Evolutionary conservation across 2,329 filamentous ascomycete genomes (phyloP).

Genomic region (Akanthomyces uredinophilus): DNA sequence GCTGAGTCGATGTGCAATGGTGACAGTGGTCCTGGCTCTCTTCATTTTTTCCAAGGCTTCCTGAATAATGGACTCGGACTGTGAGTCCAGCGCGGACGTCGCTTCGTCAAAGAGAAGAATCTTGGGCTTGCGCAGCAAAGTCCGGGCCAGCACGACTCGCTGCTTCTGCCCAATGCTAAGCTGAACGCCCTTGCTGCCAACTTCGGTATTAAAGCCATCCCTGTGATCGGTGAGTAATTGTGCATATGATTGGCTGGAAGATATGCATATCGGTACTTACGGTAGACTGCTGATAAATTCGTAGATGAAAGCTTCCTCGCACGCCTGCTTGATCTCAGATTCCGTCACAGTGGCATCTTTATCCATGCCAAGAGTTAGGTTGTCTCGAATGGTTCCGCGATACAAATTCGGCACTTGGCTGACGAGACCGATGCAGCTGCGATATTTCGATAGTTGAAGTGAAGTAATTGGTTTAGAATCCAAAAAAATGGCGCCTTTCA

Average conservation of each 20-base stretch:
- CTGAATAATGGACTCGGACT: conserved; percentile 51
- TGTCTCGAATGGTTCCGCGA: neutral
- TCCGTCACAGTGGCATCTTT: neutral
- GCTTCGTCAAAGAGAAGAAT: conserved; percentile 65
- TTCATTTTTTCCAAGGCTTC: conserved; percentile 44
- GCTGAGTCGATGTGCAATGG: conserved; percentile 37
- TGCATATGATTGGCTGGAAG: neutral
- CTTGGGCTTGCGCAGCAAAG: neutral
- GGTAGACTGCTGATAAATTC: neutral
- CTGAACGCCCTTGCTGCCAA: neutral
- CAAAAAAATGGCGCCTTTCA: neutral
- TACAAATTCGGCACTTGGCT: neutral
- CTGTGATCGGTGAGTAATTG: neutral
- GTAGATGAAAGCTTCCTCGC: neutral
- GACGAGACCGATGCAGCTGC: neutral
- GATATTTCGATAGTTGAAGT: neutral
- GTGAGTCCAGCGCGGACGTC: conserved; percentile 58
- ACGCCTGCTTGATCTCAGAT: neutral
- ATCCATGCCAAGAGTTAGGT: neutral
- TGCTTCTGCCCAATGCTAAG: neutral
- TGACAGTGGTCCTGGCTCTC: conserved; percentile 33
- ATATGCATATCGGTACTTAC: neutral
- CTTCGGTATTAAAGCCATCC: neutral
- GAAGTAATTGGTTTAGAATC: neutral
- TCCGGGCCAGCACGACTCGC: neutral